Evolutionary conservation across 2,329 filamentous ascomycete genomes (phyloP).

Genomic region (Cladosporium sp.): DNA sequence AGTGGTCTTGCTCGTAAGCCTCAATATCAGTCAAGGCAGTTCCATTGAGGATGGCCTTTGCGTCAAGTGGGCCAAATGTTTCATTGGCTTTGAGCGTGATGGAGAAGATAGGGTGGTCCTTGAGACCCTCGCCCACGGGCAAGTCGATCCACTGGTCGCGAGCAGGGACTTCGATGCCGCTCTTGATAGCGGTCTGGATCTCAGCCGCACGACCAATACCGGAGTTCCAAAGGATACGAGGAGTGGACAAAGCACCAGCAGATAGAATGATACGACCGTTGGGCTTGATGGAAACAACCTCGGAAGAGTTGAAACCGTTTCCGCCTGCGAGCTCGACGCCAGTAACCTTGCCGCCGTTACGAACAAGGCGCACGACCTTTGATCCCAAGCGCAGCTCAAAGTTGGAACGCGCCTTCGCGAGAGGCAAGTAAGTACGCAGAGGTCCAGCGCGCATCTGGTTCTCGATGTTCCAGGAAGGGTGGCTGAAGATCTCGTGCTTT

Average conservation of each 20-base stretch:
- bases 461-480: conserved; percentile 64
- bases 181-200: conserved; percentile 42
- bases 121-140: conserved; percentile 54
- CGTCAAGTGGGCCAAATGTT: conserved; percentile 45
- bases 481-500: conserved; percentile 63
- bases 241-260: conserved; percentile 63
- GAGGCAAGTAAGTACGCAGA: conserved; percentile 65
- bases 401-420: conserved; percentile 55
- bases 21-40: conserved; percentile 41
- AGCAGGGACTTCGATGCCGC: conserved; percentile 42
- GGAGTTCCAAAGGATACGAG: conserved; percentile 64
- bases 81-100: conserved; percentile 54
- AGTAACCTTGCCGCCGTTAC: conserved; percentile 57
- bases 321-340: conserved; percentile 61
- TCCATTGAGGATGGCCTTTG: conserved; percentile 35
- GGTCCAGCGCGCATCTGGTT: conserved; percentile 65
- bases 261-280: conserved; percentile 64
- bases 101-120: conserved; percentile 50
- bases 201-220: conserved; percentile 59
- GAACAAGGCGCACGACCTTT: conserved; percentile 61
- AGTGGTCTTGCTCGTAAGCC: conserved; percentile 48
- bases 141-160: conserved; percentile 48
- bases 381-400: conserved; percentile 67
- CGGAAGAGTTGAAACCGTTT: conserved; percentile 54
- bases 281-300: conserved; percentile 52